Evolutionary conservation across 345 rosid genomes (phyloP).

Genomic region (Bretschneidera sinensis): DNA sequence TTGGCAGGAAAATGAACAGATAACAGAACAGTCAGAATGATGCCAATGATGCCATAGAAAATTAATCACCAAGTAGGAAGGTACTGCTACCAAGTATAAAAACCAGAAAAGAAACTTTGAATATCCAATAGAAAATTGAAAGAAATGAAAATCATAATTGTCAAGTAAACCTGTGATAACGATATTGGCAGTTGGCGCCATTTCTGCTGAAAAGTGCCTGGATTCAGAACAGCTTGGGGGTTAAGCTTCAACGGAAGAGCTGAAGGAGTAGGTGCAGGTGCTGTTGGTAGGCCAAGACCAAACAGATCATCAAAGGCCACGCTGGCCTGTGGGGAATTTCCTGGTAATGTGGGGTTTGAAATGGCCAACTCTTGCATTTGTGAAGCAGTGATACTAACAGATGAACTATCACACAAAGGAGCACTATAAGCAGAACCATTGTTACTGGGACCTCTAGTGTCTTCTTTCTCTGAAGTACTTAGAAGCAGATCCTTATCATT

Average conservation of each 20-base stretch:
- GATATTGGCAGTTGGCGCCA: constrained; percentile 86
- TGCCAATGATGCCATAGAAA: too few relatives aligned
- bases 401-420: constrained; percentile 52
- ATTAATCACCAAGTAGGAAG: too few relatives aligned
- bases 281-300: constrained; percentile 59
- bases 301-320: constrained; percentile 80
- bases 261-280: constrained; percentile 43
- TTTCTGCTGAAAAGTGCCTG: constrained; percentile 81
- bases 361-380: constrained; percentile 51
- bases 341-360: constrained; percentile 31
- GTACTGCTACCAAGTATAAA: too few relatives aligned
- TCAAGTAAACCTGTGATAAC: constrained; percentile 55
- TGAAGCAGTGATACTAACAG: constrained; percentile 29
- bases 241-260: constrained; percentile 76
- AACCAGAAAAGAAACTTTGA: neutral
- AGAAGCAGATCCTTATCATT: constrained; percentile 88
- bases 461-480: constrained; percentile 77
- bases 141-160: neutral
- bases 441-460: constrained; percentile 41
- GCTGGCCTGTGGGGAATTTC: constrained; percentile 41
- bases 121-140: neutral
- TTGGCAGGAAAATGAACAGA: too few relatives aligned
- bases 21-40: too few relatives aligned
- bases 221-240: constrained; percentile 71
- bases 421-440: constrained; percentile 67